Evolutionary conservation across 2,329 filamentous ascomycete species (phyloP), one percentile per base, ranked within the genome.

Genomic region (Rhynchosporium graminicola): DNA sequence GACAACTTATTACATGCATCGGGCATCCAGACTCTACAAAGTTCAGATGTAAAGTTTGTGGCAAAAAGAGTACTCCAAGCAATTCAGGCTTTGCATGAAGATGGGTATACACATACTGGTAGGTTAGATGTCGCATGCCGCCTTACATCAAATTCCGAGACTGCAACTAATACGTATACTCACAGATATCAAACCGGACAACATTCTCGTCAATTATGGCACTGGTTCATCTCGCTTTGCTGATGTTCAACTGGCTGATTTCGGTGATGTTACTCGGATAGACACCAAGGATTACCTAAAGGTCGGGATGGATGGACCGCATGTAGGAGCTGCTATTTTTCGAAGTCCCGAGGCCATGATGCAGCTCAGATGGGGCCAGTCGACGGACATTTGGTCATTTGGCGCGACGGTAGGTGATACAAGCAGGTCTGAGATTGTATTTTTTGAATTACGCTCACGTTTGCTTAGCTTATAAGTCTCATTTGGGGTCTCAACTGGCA

Each of bases 381-480:
- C 76, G 28, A 72, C 74, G 48, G 75, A 78, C 60, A 77, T 78
- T 63, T 78, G 75, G 74, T 77, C 76, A 48, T 76, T 77, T 63
- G 74, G 76, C 46, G 66, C 74, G 52, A 73, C 73, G 65, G 74
- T 74, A 68, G 60, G 73, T 72, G 31, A 38, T 29, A 20, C 12
- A 38, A 15, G 29, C 20, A 46, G 28, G 3, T 26, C 38, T 47
- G 15, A 31, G 28, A 31, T 28, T 26, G 1, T 7, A 48, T 20
- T 20, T 66, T 64, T 7, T 63, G 46, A 62, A 64, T 63, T 64
- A 29, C 50, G 63, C 67, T 68, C 48, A 68, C 63, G 36, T 65
- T 63, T 63, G 63, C 9, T 58, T 63, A 71, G 67, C 64, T 71
- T 61, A 71, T 70, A 65, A 67, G 68, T 63, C 65, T 71, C 26